A percentile compares a stretch with the other conserved stretches of the same genome.
Evolutionary conservation across 2,329 filamentous ascomycete species (phyloP).

Genomic region (Xylariaceae sp.): DNA sequence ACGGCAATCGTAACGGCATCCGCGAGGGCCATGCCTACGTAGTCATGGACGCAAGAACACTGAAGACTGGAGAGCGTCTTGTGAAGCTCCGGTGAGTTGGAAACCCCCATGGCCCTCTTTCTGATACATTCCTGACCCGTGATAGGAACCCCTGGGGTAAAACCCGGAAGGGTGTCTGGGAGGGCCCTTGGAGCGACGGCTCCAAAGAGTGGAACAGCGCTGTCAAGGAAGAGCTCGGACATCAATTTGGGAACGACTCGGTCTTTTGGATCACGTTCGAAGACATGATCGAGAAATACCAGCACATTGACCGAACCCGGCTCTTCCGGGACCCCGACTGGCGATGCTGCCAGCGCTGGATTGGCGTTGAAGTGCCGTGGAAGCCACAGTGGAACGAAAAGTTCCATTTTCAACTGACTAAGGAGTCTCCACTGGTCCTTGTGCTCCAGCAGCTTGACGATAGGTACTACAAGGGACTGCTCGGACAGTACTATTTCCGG

Average conservation of each 20-base stretch:
- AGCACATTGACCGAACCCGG: constrained; percentile 53
- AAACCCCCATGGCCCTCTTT: not conserved
- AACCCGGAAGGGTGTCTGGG: constrained; percentile 50
- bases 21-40: constrained; percentile 53
- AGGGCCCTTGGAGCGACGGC: constrained; percentile 52
- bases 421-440: constrained; percentile 50
- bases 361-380: constrained; percentile 55
- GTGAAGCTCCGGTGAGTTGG: constrained; percentile 41
- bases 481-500: constrained; percentile 49
- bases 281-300: constrained; percentile 55
- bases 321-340: constrained; percentile 53
- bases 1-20: constrained; percentile 52
- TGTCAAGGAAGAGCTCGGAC: constrained; percentile 47
- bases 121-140: constrained; percentile 7
- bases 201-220: constrained; percentile 55
- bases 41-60: constrained; percentile 48
- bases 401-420: constrained; percentile 49
- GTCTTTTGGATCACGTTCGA: constrained; percentile 59
- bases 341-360: constrained; percentile 52
- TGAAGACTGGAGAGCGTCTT: constrained; percentile 46
- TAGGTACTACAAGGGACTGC: constrained; percentile 53
- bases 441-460: constrained; percentile 55
- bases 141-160: constrained; percentile 52
- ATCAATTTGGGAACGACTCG: constrained; percentile 54
- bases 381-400: constrained; percentile 54